Conservation (phyloP, 2,329 filamentous ascomycete genomes). For the Hypomyces rosellus region DNA sequence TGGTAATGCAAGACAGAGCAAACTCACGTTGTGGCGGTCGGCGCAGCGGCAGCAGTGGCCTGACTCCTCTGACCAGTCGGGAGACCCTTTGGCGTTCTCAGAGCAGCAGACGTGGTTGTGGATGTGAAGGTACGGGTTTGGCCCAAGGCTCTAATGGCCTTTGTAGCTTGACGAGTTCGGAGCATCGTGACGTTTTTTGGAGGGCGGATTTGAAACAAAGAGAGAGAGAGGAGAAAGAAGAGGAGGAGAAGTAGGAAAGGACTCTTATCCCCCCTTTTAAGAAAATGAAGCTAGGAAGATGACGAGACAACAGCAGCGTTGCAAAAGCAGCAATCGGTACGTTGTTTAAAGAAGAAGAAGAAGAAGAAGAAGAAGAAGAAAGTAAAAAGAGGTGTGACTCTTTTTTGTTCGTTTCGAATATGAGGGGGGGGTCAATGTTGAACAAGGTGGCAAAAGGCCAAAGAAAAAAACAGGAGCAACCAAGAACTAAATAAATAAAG, state of each 20-base stretch:
- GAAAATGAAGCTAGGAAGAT: no score
- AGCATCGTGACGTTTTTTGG: constrained; percentile 35
- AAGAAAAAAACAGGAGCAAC: no score
- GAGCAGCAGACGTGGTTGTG: constrained; percentile 30
- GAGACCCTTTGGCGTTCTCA: constrained; percentile 34
- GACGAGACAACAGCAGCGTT: no score
- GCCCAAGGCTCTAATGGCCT: constrained; percentile 40
- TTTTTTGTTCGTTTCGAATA: no score
- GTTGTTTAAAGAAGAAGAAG: no score
- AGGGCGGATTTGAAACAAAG: neutral
- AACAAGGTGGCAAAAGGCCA: no score
- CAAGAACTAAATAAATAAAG: no score
- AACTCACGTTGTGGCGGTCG: neutral
- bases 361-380: no score
- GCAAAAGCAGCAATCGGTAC: no score
- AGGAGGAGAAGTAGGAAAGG: neutral
- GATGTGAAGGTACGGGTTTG: constrained; percentile 36
- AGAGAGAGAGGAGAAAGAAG: neutral
- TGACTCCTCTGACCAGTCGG: constrained; percentile 40
- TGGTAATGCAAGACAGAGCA: neutral
- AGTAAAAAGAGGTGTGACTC: no score
- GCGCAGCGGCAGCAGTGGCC: constrained; percentile 35
- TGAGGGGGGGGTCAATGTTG: no score
- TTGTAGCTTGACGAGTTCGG: constrained; percentile 40
- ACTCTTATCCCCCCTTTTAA: no score